These are phyloP conservation scores for Botrytis medusae DNA, from an alignment of 2,329 filamentous ascomycete genomes.

Conservation along the genomic window DNA sequence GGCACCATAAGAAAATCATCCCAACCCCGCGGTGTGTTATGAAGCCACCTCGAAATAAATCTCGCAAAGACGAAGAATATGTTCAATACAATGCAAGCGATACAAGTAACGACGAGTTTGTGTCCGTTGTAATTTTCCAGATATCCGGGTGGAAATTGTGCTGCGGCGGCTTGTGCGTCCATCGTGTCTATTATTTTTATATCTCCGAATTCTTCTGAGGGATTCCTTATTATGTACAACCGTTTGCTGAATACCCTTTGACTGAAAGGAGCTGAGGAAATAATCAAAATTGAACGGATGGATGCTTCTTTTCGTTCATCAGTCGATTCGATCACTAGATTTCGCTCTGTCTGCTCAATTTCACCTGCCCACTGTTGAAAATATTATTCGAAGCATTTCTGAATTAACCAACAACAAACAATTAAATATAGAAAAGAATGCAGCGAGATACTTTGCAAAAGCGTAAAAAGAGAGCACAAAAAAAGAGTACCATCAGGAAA, in stretches of 20 bases:
- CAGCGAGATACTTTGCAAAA: neutral
- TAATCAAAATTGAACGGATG: neutral
- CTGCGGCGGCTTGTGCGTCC: constrained; percentile 6
- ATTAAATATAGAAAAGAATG: neutral
- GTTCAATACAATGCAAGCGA: constrained; percentile 5
- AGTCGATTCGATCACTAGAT: constrained; percentile 14
- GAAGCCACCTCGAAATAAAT: constrained; percentile 15
- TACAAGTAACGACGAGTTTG: constrained; percentile 15
- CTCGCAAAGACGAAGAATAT: constrained; percentile 13
- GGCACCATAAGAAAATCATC: constrained; percentile 23
- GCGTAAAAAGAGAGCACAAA: neutral
- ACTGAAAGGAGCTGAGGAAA: neutral
- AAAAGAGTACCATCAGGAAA: constrained; percentile 1
- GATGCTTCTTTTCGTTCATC: neutral
- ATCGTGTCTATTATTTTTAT: constrained; percentile 3
- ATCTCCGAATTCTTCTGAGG: neutral
- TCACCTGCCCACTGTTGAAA: constrained; percentile 8
- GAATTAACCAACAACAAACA: neutral
- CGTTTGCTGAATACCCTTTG: neutral
- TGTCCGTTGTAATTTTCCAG: constrained; percentile 15
- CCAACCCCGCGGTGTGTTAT: constrained; percentile 19
- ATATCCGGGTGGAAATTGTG: constrained; percentile 16
- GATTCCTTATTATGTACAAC: neutral
- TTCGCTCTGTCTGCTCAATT: neutral
- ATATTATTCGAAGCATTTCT: constrained; percentile 7